phyloP scores from a whole-genome alignment of 2,329 filamentous ascomycete genomes.

The Penicillium sp. region DNA sequence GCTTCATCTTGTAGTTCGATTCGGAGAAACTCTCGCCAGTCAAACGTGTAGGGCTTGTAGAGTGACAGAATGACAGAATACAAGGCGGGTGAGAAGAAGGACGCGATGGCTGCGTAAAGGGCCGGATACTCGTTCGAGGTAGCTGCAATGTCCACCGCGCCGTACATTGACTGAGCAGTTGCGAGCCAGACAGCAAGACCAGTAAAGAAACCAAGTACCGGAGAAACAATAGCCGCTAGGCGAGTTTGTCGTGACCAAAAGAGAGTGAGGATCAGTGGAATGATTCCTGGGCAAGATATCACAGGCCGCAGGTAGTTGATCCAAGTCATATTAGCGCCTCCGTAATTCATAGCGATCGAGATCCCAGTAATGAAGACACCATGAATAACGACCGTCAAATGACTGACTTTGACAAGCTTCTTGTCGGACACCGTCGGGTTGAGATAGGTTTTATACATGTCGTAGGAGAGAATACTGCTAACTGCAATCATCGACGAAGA shows the following conservation, averaged over 20 bases:
- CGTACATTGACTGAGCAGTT: constrained; percentile 45
- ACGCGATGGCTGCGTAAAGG: constrained; percentile 51
- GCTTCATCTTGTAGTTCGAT: constrained; percentile 52
- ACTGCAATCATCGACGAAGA: constrained; percentile 58
- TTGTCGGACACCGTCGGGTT: constrained; percentile 51
- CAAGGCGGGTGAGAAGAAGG: constrained; percentile 52
- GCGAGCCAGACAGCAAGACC: constrained; percentile 53
- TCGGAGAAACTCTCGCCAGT: constrained; percentile 52
- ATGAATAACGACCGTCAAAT: constrained; percentile 54
- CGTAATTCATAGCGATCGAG: constrained; percentile 54
- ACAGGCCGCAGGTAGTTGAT: constrained; percentile 48
- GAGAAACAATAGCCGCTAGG: constrained; percentile 46
- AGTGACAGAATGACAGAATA: constrained; percentile 53
- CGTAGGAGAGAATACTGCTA: constrained; percentile 55
- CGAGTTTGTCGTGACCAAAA: constrained; percentile 53
- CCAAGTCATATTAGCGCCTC: constrained; percentile 56
- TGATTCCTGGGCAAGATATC: constrained; percentile 49
- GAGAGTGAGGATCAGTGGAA: constrained; percentile 51
- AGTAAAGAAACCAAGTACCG: constrained; percentile 46
- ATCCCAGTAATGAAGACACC: constrained; percentile 55
- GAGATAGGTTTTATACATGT: constrained; percentile 57
- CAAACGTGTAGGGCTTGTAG: constrained; percentile 44
- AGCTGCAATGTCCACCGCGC: constrained; percentile 46
- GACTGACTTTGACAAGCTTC: constrained; percentile 50
- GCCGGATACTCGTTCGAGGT: constrained; percentile 48